Percentiles rank a stretch among this genome's conserved stretches.
phyloP scores from a whole-genome alignment of 371 early-diverging fungal species.

The Dinochytrium kinnereticum region DNA sequence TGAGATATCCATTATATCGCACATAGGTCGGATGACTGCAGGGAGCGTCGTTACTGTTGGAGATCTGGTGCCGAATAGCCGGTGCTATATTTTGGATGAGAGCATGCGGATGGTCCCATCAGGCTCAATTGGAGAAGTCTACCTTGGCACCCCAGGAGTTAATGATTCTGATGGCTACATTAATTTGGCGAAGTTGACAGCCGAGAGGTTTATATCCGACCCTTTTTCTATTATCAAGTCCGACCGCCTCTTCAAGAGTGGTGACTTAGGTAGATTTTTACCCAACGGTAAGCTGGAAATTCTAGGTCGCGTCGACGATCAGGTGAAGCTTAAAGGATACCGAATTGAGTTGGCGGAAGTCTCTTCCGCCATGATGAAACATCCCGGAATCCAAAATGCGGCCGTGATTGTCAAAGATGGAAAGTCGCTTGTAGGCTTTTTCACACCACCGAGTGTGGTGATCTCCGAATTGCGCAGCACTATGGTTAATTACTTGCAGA shows the following conservation, averaged over 20 bases:
- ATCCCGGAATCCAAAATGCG: slow-evolving; percentile 13
- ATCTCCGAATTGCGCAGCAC: background rate
- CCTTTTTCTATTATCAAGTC: background rate
- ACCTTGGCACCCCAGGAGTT: slow-evolving; percentile 16
- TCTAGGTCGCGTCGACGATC: slow-evolving; percentile 47
- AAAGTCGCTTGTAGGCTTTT: slow-evolving; percentile 18
- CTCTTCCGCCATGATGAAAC: background rate
- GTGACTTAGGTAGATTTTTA: slow-evolving; percentile 27
- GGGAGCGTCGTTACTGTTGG: slow-evolving; percentile 14
- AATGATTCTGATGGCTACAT: slow-evolving; percentile 37
- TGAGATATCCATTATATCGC: slow-evolving; percentile 20
- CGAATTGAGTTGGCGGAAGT: slow-evolving; percentile 55
- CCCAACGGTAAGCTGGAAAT: slow-evolving; percentile 27
- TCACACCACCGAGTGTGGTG: slow-evolving; percentile 17
- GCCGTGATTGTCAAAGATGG: slow-evolving; percentile 25
- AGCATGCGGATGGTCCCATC: slow-evolving; percentile 17
- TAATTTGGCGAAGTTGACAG: slow-evolving; percentile 35
- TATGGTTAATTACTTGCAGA: background rate
- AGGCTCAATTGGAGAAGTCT: slow-evolving; percentile 35
- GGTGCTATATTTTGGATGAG: slow-evolving; percentile 23
- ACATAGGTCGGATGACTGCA: background rate
- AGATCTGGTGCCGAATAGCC: slow-evolving; percentile 11
- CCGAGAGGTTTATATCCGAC: slow-evolving; percentile 31
- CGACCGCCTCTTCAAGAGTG: slow-evolving; percentile 30
- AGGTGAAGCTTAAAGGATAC: slow-evolving; percentile 54